These are phyloP conservation scores for Eleusine indica DNA, from an alignment of 176 grass and related monocot genomes.

Conservation along the genomic window DNA sequence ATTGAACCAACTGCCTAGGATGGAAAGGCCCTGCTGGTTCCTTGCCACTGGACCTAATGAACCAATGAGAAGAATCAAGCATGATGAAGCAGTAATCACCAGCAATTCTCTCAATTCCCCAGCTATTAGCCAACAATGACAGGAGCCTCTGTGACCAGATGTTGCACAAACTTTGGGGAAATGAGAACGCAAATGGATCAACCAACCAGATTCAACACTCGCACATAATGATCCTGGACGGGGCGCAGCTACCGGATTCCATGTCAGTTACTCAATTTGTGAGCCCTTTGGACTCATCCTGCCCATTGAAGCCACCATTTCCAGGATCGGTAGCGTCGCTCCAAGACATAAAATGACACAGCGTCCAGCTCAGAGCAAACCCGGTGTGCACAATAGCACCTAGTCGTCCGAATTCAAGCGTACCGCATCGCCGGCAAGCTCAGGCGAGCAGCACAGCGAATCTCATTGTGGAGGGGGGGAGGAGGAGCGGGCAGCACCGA, in stretches of 20 bases:
- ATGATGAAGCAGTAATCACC: not conserved
- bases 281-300: not conserved
- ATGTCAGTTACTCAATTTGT: not conserved
- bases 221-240: not conserved
- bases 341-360: constrained; percentile 1
- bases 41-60: not conserved
- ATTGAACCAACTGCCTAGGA: not conserved
- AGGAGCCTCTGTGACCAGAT: not conserved
- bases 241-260: not conserved
- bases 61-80: not conserved
- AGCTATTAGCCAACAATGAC: not conserved
- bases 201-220: constrained; percentile 22
- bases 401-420: not conserved
- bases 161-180: not conserved
- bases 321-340: not conserved
- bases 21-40: not conserved
- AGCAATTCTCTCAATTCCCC: not conserved
- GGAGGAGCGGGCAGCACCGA: not conserved
- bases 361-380: not conserved
- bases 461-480: not conserved
- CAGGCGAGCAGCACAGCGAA: not conserved
- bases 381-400: not conserved
- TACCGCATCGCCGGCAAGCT: not conserved
- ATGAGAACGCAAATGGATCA: not conserved
- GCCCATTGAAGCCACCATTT: not conserved